Evolutionary conservation across 2,329 filamentous ascomycete species (phyloP), one percentile per base, ranked within the genome.

Genomic region (Fusarium hostae): DNA sequence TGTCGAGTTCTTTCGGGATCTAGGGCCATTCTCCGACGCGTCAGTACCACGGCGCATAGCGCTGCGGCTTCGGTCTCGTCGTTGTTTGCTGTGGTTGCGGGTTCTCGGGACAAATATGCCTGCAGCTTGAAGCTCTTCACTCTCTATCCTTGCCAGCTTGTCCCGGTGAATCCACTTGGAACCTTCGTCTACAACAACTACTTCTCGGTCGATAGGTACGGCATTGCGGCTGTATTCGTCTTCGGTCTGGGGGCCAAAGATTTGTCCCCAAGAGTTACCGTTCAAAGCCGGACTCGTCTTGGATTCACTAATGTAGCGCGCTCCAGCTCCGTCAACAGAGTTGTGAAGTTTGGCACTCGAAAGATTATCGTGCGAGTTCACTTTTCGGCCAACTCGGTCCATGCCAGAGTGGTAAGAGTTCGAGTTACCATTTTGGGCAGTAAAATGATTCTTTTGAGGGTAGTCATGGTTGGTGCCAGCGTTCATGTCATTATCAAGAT

Each of bases 91-190:
- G 56, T 86, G 82, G 57, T 88, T 83, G 70, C 89, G 83, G 35
- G 86, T 77, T 75, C 85, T 82, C 70, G 90, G 85, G 66, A 91
- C 78, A 55, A 88, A 84, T 74, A 95, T 90, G 34, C 93, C 93
- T 10, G 92, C 92, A 65, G 92, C 92, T 79, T 94, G 91, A 69
- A 96, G 86, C 81, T 96, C 93, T 77, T 91, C 87, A 74, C 85
- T 95, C 81, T 96, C 93, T 74, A 95, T 96, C 78, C 89, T 89
- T 59, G 92, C 93, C 68, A 96, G 83, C 82, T 95, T 95, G 81
- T 96, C 93, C 62, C 93, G 86, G 78, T 96, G 93, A 75, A 96
- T 95, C 93, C 93, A 96, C 80, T 93, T 91, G 35, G 90, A 92
- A 67, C 89, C 86, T 67, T 92, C 90, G 37, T 85, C 82, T 37